phyloP scores from a whole-genome alignment of 306 rosid genomes.

The Abrus pulchellus region DNA sequence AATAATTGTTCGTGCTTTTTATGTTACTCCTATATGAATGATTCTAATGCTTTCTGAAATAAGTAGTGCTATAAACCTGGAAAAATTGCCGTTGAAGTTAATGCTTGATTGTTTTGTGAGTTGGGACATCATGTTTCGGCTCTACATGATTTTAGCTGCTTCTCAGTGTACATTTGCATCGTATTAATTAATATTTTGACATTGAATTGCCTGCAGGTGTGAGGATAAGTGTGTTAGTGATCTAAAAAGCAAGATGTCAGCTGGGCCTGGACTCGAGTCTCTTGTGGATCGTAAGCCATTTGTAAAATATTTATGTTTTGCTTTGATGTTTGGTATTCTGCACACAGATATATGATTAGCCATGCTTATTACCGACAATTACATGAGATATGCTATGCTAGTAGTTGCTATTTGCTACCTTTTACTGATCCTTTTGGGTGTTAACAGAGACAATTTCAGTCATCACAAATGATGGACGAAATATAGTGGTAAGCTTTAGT shows the following conservation, averaged over 20 bases:
- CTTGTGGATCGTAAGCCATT: slow-evolving; percentile 63
- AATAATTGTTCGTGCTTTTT: background rate
- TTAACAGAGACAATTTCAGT: slow-evolving; percentile 85
- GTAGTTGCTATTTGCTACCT: background rate
- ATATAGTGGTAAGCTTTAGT: slow-evolving; percentile 77
- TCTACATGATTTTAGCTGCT: background rate
- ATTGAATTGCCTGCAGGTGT: slow-evolving; percentile 1
- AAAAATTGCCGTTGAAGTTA: background rate
- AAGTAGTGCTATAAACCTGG: background rate
- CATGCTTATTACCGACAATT: background rate
- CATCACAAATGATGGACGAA: slow-evolving; percentile 91
- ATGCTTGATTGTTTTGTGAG: background rate
- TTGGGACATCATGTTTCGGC: background rate
- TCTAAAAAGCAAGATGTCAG: slow-evolving; percentile 47
- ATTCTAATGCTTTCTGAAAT: too few relatives aligned
- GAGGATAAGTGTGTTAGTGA: background rate
- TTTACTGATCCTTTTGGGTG: slow-evolving; percentile 16
- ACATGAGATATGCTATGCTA: background rate
- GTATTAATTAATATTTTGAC: slow-evolving; percentile 12
- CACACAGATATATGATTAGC: background rate
- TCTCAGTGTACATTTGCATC: background rate
- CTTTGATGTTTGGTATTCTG: background rate
- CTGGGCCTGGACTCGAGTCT: slow-evolving; percentile 66
- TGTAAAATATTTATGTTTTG: background rate
- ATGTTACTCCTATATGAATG: background rate